Evolutionary conservation across 306 rosid species (phyloP).

Genomic region (Pterocarpus macrocarpus): DNA sequence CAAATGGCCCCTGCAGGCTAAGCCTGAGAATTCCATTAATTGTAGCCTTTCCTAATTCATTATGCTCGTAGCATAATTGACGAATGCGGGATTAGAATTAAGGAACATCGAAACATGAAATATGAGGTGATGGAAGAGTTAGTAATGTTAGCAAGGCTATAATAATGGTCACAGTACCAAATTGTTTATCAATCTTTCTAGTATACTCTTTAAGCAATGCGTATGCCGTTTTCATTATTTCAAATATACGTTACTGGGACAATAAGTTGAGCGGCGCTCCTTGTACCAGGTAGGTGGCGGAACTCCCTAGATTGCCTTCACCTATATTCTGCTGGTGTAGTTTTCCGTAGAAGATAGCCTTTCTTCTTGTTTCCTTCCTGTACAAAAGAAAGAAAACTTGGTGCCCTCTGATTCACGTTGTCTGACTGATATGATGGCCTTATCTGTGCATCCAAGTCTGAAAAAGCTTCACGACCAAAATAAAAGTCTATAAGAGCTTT

Average conservation of each 20-base stretch:
- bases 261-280: background rate
- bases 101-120: conserved; percentile 35
- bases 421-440: conserved; percentile 11
- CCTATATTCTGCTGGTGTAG: background rate
- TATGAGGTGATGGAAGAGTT: conserved; percentile 43
- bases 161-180: conserved; percentile 3
- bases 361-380: background rate
- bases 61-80: conserved; percentile 44
- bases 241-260: background rate
- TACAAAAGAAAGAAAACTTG: background rate
- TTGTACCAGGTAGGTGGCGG: background rate
- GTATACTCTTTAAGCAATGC: conserved; percentile 36
- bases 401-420: background rate
- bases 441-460: background rate
- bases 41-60: background rate
- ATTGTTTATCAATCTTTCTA: background rate
- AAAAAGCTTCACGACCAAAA: too few relatives aligned
- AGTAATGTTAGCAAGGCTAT: conserved; percentile 20
- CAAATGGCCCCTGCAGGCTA: conserved; percentile 67
- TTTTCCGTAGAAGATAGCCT: conserved; percentile 20
- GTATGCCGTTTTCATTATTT: conserved; percentile 26
- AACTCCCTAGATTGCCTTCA: background rate
- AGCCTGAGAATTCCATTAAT: conserved; percentile 27
- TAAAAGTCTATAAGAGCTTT: too few relatives aligned
- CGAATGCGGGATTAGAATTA: conserved; percentile 34